Evolutionary conservation across 148 eudicot species (phyloP), one percentile per base, ranked within the genome.

Genomic region (Persicaria tinctoria): DNA sequence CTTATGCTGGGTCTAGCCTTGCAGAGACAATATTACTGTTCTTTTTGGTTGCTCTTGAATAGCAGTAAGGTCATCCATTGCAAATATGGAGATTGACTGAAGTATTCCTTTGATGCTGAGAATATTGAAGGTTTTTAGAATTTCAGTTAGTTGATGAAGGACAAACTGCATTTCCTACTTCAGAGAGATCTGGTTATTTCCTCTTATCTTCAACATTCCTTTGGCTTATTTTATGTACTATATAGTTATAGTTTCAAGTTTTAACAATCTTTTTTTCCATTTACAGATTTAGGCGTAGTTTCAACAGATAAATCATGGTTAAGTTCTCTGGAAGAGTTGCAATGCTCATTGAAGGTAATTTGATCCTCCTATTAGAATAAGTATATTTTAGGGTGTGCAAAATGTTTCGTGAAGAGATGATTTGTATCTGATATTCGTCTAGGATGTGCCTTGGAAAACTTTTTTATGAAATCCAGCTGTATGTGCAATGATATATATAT

Each of bases 401-500:
- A 59, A 3, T 59, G 20, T 59, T 18, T 59, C 38, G 8, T 18
- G 64, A 59, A 59, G 10, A 53, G 17, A 18, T 66, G 70, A 32
- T 13, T 66, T 66, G n/a, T 66, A 5, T 44, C 14, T 12, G 13
- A 66, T 41, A 32, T 32, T 32, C 0, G 38, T 32, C 2, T 32
- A 91, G 96, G 90, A 84, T 79, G 83, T 96, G 14, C 99, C 99
- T 38, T 96, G 99, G 99, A 96, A 88, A 80, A 85, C 92, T 16
- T 90, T 96, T 80, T 92, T 92, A 72, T 79, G 72, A 82, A 85
- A 86, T 81, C 82, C 89, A 80, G 97, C 99, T 82, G 97, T 96
- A n/a, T 89, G 99, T 97, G 99, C 99, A 14, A 96, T 96, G 99
- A 90, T 90, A 76, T 92, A 92, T 86, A 90, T 90, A 76, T 92